Conservation (phyloP, 768 basidiomycete species). For the Dentipellis fragilis region DNA sequence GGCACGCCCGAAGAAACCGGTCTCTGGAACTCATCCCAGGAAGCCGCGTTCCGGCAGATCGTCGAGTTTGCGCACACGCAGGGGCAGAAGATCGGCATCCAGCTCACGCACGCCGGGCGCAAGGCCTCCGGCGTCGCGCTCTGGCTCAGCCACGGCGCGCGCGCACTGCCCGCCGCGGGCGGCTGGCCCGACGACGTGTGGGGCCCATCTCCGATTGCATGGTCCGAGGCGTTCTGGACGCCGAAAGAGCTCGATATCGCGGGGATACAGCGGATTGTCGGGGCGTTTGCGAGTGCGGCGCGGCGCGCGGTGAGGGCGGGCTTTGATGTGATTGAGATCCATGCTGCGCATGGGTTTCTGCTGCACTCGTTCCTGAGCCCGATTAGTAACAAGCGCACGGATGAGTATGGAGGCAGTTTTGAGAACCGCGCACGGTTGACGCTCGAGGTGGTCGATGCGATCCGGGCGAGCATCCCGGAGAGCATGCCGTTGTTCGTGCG, state of each 20-base stretch:
- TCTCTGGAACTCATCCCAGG: constrained; percentile 54
- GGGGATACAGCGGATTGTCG: constrained; percentile 28
- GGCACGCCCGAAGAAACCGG: constrained; percentile 54
- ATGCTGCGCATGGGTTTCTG: constrained; percentile 18
- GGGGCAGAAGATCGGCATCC: constrained; percentile 60
- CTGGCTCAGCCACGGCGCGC: constrained; percentile 35
- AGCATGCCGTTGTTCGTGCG: constrained; percentile 69
- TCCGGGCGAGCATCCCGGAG: constrained; percentile 48
- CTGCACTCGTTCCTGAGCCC: constrained; percentile 30
- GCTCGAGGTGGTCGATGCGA: constrained; percentile 52
- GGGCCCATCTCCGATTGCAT: constrained; percentile 30
- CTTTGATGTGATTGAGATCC: constrained; percentile 17
- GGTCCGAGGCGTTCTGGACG: constrained; percentile 21
- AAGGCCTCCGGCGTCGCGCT: constrained; percentile 58
- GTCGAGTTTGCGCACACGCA: constrained; percentile 65
- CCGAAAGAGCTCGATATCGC: constrained; percentile 28
- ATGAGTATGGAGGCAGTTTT: constrained; percentile 37
- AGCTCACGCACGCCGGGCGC: constrained; percentile 67
- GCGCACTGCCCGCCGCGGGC: constrained; percentile 27
- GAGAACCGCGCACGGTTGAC: constrained; percentile 45
- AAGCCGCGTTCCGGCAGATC: constrained; percentile 33
- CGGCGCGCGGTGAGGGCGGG: constrained; percentile 18
- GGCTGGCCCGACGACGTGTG: constrained; percentile 25
- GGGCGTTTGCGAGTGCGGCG: constrained; percentile 25
- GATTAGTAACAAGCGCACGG: constrained; percentile 29